A percentile compares a stretch with the other conserved stretches of the same genome.
Evolutionary conservation across 805 yeast genomes (phyloP).

Genomic region (Wickerhamia fluorescens): DNA sequence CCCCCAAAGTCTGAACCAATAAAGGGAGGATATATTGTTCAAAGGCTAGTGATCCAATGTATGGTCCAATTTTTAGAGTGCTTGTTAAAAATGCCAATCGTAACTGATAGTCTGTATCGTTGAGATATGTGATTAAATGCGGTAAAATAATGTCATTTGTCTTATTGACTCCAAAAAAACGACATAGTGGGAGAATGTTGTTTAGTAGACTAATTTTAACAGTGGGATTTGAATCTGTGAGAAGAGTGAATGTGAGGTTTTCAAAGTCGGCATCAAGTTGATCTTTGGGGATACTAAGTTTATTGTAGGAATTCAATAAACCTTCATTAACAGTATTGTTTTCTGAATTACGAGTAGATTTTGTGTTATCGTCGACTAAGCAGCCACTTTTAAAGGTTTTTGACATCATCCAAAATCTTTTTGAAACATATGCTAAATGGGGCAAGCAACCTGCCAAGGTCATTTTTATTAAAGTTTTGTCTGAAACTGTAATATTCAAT

Average conservation of each 20-base stretch:
- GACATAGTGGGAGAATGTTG: constrained; percentile 70
- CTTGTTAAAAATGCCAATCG: constrained; percentile 66
- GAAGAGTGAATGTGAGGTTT: constrained; percentile 50
- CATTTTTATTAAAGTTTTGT: constrained; percentile 37
- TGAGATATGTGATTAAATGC: constrained; percentile 85
- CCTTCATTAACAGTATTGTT: constrained; percentile 20
- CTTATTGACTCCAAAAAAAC: constrained; percentile 77
- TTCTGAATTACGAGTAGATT: not conserved
- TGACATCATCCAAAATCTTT: constrained; percentile 57
- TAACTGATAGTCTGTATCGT: constrained; percentile 64
- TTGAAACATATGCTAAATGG: constrained; percentile 56
- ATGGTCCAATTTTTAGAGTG: constrained; percentile 67
- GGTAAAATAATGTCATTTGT: constrained; percentile 85
- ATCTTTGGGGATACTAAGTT: constrained; percentile 27
- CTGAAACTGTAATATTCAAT: constrained; percentile 23
- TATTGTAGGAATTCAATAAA: constrained; percentile 14
- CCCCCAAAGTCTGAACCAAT: constrained; percentile 73
- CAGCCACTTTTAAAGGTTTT: constrained; percentile 34
- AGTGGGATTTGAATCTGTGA: constrained; percentile 61
- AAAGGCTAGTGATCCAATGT: constrained; percentile 72
- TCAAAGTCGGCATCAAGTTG: constrained; percentile 53
- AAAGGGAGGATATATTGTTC: constrained; percentile 87
- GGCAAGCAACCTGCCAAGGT: constrained; percentile 73
- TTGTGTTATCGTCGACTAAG: constrained; percentile 1
- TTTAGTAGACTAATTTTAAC: constrained; percentile 66